Evolutionary conservation across 768 basidiomycete genomes (phyloP), one percentile per base, ranked within the genome.

Genomic region (Russula earlei): DNA sequence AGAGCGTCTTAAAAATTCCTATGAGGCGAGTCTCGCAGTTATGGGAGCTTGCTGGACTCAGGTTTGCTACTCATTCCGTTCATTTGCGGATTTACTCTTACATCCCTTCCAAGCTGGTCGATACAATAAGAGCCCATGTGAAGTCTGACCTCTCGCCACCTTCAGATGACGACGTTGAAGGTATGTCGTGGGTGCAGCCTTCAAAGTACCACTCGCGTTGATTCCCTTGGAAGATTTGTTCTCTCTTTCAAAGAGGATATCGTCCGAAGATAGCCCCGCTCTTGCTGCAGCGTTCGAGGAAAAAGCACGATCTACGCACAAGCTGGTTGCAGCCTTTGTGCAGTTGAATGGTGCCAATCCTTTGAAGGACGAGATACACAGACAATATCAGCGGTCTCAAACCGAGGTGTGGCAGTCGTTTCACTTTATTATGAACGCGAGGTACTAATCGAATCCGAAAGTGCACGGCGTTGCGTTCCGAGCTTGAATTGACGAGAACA

Each of bases 21-120:
- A 81, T 62, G 84, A 90, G 67, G 82, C 82, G 3, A 81, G 85
- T 57, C 66, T 91, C 55, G 79, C 82, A 51, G 84, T 83, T 29
- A 82, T 91, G 63, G 80, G 84, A 34, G 82, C 85, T 5, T 89
- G 85, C 66, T 92, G 90, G 89, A 74, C 77, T 50, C 84, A 87
- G 75, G 86, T 91, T 69, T 48, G 70, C 12, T 47, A n/a, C 14
- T 14, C 27, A 20, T 37, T 19, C 20, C 37, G 12, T 63, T 41
- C 29, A 50, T 38, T 43, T 36, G 19, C 52, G 45, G 52, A 49
- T 6, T 8, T 37, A 44, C 37, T 6, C 33, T 46, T 20, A 43
- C 49, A 51, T n/a, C 2, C 9, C 29, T 56, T 51, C 42, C 22
- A 58, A 90, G 86, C 70, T 89, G 38, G 73, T 87, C 33, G 79